These are phyloP conservation scores for Yamadazyma sp. DNA, from an alignment of 805 yeast species.

Conservation along the genomic window DNA sequence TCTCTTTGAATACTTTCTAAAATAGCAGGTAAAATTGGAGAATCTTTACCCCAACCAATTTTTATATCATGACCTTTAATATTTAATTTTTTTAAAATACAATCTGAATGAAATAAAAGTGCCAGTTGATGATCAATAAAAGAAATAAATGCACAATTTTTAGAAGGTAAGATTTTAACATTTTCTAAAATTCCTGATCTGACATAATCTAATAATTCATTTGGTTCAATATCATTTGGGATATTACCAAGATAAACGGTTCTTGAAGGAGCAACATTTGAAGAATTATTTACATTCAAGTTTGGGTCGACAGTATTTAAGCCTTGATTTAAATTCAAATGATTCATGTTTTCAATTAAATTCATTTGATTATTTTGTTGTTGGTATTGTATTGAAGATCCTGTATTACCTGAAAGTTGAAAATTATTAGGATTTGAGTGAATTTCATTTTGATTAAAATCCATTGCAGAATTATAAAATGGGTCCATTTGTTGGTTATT, in stretches of 20 bases:
- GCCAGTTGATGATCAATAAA: constrained; percentile 89
- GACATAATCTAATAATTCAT: constrained; percentile 84
- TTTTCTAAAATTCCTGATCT: constrained; percentile 87
- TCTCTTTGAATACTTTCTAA: constrained; percentile 74
- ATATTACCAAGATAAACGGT: constrained; percentile 89
- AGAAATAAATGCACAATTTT: constrained; percentile 86
- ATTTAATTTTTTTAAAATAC: constrained; percentile 76
- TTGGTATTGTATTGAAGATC: constrained; percentile 1
- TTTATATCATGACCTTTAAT: constrained; percentile 79
- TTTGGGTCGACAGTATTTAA: neutral
- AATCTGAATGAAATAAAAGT: constrained; percentile 88
- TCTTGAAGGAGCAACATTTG: constrained; percentile 53
- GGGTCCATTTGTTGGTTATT: neutral
- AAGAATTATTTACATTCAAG: neutral
- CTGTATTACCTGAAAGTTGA: constrained; percentile 2
- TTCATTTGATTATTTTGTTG: neutral
- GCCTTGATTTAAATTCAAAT: neutral
- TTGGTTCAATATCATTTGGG: constrained; percentile 75
- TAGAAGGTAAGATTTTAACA: constrained; percentile 73
- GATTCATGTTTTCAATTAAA: neutral
- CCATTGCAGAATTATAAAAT: neutral
- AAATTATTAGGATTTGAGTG: neutral
- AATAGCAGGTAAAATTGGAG: constrained; percentile 72
- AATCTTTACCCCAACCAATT: constrained; percentile 90
- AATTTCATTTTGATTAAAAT: neutral